A percentile compares a stretch with the other conserved stretches of the same genome.
These are phyloP conservation scores for Mycena epipterygia DNA, from an alignment of 768 basidiomycete genomes.

Conservation along the genomic window DNA sequence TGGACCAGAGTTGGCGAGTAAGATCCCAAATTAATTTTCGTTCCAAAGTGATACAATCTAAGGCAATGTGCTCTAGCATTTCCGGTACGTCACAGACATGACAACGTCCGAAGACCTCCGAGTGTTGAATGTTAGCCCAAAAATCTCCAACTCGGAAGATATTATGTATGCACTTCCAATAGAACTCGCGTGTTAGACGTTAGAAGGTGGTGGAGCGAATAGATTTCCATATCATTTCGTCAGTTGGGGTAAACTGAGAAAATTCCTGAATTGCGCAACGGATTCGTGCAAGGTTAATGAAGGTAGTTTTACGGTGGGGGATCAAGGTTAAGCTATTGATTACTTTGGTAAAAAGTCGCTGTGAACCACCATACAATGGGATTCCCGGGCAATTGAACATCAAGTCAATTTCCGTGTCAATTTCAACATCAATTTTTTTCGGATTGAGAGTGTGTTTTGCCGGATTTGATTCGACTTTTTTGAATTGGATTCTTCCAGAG, in stretches of 20 bases:
- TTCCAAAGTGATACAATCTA: background rate
- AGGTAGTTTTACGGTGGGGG: background rate
- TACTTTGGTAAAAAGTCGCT: background rate
- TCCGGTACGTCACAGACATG: background rate
- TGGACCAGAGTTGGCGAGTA: background rate
- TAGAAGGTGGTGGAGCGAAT: background rate
- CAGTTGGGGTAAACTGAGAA: background rate
- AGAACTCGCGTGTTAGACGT: constrained; percentile 1
- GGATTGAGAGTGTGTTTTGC: background rate
- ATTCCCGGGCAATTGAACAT: constrained; percentile 10
- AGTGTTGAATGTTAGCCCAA: background rate
- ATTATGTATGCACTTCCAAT: constrained; percentile 10
- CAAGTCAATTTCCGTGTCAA: constrained; percentile 12
- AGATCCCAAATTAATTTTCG: background rate
- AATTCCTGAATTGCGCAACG: background rate
- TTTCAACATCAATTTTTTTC: background rate
- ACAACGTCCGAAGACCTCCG: background rate
- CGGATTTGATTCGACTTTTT: background rate
- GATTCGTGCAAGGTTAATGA: background rate
- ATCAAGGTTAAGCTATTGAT: background rate
- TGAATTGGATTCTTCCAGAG: background rate
- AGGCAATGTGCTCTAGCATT: background rate
- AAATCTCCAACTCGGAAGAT: background rate
- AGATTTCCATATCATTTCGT: constrained; percentile 7
- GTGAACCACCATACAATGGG: background rate